phyloP scores from a whole-genome alignment of 148 eudicot genomes.

The Chenopodium suecicum region DNA sequence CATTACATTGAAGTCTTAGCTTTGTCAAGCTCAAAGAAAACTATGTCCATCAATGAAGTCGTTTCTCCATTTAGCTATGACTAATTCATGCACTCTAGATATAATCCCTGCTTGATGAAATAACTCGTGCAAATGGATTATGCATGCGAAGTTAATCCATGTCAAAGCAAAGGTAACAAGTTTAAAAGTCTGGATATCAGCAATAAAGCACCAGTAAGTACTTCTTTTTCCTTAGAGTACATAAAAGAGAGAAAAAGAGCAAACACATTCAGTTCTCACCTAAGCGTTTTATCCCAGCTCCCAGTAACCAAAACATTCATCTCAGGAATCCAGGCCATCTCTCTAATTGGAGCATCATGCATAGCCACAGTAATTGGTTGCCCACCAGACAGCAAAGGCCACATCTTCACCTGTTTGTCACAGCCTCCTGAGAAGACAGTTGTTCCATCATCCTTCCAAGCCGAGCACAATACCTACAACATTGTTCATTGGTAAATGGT shows the following conservation, averaged over 20 bases:
- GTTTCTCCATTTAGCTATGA: background rate
- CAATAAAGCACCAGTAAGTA: background rate
- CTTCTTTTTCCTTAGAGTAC: slow-evolving; percentile 5
- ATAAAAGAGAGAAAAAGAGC: background rate
- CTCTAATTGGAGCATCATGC: slow-evolving; percentile 93
- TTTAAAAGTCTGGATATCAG: background rate
- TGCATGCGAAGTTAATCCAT: background rate
- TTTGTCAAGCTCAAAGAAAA: background rate
- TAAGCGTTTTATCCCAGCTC: slow-evolving; percentile 93
- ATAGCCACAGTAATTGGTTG: slow-evolving; percentile 81
- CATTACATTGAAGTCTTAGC: background rate
- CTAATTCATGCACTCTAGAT: background rate
- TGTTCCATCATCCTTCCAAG: slow-evolving; percentile 98
- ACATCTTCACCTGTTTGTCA: slow-evolving; percentile 97
- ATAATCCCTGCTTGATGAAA: background rate
- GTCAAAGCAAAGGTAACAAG: background rate
- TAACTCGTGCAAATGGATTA: background rate
- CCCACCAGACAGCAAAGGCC: slow-evolving; percentile 75
- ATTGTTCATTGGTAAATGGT: background rate
- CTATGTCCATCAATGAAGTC: background rate
- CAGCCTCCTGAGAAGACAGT: slow-evolving; percentile 97
- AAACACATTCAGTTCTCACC: slow-evolving; percentile 41
- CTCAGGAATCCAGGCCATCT: slow-evolving; percentile 95
- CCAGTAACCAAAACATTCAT: slow-evolving; percentile 78
- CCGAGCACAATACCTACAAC: slow-evolving; percentile 77